Percentiles rank a stretch among this genome's conserved stretches.
phyloP scores from a whole-genome alignment of 2,329 filamentous ascomycete genomes.

The Aspergillus proliferans region DNA sequence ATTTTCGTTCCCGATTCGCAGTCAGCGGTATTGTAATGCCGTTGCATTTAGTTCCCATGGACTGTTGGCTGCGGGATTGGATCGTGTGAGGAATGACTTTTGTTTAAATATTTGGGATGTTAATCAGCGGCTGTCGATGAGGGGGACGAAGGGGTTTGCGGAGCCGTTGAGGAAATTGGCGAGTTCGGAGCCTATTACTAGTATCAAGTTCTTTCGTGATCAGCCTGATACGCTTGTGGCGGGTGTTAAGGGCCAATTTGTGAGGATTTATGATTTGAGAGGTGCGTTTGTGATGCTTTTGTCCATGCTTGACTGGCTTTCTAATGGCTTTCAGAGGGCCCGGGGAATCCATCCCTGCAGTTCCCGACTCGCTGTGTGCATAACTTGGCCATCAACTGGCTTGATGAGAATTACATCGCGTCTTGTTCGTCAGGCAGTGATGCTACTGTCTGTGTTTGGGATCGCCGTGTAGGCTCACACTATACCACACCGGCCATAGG shows the following conservation, averaged over 20 bases:
- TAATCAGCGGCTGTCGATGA: conserved; percentile 40
- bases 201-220: conserved; percentile 57
- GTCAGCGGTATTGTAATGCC: conserved; percentile 59
- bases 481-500: conserved; percentile 31
- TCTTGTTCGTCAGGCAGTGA: conserved; percentile 52
- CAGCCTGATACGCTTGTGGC: conserved; percentile 57
- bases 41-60: conserved; percentile 54
- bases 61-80: conserved; percentile 55
- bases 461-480: conserved; percentile 46
- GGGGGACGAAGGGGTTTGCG: conserved; percentile 25
- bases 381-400: conserved; percentile 57
- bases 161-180: conserved; percentile 55
- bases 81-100: conserved; percentile 58
- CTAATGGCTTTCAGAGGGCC: conserved; percentile 21
- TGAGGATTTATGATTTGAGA: conserved; percentile 58
- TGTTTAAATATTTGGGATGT: conserved; percentile 62
- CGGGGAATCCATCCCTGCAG: conserved; percentile 38
- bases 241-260: conserved; percentile 55
- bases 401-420: conserved; percentile 60
- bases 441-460: conserved; percentile 57
- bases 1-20: conserved; percentile 52
- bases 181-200: conserved; percentile 57
- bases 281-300: conserved; percentile 34
- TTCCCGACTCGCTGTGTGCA: conserved; percentile 56
- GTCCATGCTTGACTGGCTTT: neutral